Base-by-base conservation (phyloP, 2,329 filamentous ascomycete genomes). In the Apiospora kogelbergensis region DNA sequence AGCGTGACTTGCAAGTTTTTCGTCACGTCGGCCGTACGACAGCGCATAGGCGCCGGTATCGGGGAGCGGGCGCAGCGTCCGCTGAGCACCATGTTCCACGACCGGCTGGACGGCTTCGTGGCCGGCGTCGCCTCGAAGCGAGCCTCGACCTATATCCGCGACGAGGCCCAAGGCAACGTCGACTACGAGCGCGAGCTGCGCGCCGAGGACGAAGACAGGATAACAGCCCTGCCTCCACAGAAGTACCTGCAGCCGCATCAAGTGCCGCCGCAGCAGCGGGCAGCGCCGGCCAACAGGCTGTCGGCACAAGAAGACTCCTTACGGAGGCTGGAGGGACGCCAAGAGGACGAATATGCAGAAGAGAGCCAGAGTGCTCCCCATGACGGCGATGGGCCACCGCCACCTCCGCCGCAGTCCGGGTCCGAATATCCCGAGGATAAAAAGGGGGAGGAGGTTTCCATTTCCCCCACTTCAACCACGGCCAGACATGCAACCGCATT, bases 1-100 rank as follows among this genome's bases (percentile, higher is more conserved):
- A 92, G 93, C 40, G 93, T 98, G 10, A 93, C 93, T 30, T 98
- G 95, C 83, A 95, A 97, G 78, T 98, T 98, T 84, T 98, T 94
- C 81, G 93, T 98, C 73, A 98, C 95, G 0, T 89, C 91, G 0
- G 88, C 94, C 9, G 91, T 92, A 73, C 84, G 90, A 67, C 80
- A 81, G 67, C 69, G 75, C 63, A 30, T 65, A 10, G 64, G 46
- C 46, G 60, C 40, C 13, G 64, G 46, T n/a, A 46, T 42, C 3
- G 69, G 73, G 10, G 73, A 77, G 46, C 74, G 82, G 76, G 89
- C 80, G 69, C 84, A 89, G 67, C 80, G 91, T 75, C 91, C 91
- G 3, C 85, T 95, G 68, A 94, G 91, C 74, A 90, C 91, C 73
- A 83, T 91, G 74, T 90, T 97, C 74, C 93, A 97, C 77, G 93